These are phyloP conservation scores for Aspergillus transmontanensis DNA, from an alignment of 2,329 filamentous ascomycete genomes.

Conservation along the genomic window DNA sequence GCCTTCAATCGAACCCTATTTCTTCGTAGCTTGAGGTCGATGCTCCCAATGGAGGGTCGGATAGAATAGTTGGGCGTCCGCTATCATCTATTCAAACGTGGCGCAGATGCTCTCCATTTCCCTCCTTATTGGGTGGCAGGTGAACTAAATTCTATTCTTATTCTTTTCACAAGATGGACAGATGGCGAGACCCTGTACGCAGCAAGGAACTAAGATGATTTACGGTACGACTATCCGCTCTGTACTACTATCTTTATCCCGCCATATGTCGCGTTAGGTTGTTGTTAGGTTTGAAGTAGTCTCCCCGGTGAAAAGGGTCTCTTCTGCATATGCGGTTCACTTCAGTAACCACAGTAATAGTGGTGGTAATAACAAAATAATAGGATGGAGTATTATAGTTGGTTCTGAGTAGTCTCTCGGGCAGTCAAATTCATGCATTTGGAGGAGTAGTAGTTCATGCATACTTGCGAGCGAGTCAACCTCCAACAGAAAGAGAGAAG, in stretches of 20 bases:
- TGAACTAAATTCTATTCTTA: background rate
- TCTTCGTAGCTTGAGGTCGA: background rate
- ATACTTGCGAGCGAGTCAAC: background rate
- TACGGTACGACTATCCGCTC: background rate
- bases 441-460: background rate
- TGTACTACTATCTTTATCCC: slow-evolving; percentile 11
- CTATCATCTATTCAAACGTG: slow-evolving; percentile 4
- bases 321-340: background rate
- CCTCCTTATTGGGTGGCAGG: slow-evolving; percentile 10
- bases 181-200: slow-evolving; percentile 8
- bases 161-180: background rate
- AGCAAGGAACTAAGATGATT: slow-evolving; percentile 8
- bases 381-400: background rate
- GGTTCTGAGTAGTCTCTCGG: background rate
- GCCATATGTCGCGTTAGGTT: background rate
- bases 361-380: background rate
- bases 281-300: background rate
- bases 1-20: background rate
- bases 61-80: background rate
- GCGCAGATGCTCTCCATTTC: slow-evolving; percentile 8
- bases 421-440: background rate
- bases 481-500: background rate
- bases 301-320: background rate
- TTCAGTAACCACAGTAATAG: background rate
- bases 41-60: background rate